These are phyloP conservation scores for Pyrus hybrid DNA, from an alignment of 331 rosid genomes.

Conservation along the genomic window DNA sequence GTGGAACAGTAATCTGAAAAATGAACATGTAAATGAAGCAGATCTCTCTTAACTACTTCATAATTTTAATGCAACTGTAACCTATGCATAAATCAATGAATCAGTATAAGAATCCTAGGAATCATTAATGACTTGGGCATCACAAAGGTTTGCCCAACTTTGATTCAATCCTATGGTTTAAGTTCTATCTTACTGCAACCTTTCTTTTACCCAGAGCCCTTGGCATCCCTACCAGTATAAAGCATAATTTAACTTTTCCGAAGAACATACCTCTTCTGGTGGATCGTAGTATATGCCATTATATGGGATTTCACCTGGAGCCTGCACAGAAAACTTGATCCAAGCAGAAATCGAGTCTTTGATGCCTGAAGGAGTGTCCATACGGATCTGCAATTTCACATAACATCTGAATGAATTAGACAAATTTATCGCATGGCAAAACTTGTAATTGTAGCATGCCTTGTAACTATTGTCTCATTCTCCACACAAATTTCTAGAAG, in stretches of 20 bases:
- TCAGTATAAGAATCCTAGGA: neutral
- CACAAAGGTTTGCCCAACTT: neutral
- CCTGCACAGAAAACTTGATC: conserved; percentile 87
- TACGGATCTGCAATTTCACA: conserved; percentile 58
- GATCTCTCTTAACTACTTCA: neutral
- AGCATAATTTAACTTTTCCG: neutral
- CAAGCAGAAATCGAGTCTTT: conserved; percentile 96
- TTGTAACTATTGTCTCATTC: neutral
- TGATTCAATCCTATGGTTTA: neutral
- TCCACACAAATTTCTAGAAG: neutral
- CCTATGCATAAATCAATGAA: neutral
- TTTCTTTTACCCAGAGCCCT: conserved; percentile 5
- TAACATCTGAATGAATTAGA: neutral
- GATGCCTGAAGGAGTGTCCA: conserved; percentile 86
- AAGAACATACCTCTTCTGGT: conserved; percentile 74
- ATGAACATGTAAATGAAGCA: neutral
- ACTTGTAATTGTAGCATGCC: neutral
- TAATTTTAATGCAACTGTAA: conserved; percentile 4
- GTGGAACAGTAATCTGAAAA: conserved; percentile 3
- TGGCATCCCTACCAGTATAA: neutral
- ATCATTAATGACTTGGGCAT: neutral
- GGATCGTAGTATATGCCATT: conserved; percentile 93
- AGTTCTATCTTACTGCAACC: neutral
- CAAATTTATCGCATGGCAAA: neutral
- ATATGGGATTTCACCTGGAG: conserved; percentile 85